Evolutionary conservation across 2,329 filamentous ascomycete species (phyloP), one percentile per base, ranked within the genome.

Genomic region (Grosmannia serpens): DNA sequence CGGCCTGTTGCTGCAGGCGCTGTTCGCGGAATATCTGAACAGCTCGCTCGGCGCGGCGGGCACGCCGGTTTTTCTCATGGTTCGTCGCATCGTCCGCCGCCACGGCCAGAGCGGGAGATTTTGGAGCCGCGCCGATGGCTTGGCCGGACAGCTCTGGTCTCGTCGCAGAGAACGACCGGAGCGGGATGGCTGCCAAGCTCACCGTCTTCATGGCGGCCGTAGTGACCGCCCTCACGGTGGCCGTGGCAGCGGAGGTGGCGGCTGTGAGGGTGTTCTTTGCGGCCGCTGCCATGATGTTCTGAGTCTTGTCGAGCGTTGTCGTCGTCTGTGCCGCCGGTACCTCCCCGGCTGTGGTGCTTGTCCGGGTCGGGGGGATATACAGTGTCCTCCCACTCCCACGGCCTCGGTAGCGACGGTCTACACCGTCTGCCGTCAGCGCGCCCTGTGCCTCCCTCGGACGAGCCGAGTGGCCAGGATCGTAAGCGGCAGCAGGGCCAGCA

Each of bases 1-100:
- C 62, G 15, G 56, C 59, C 17, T 62, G 57, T 44, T 58, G 59
- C 15, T 55, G 53, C 41, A 61, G 58, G 10, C 58, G 53, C 52
- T 62, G 61, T 27, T 64, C 62, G 15, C 59, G 59, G 50, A 60
- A 64, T 26, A 62, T 60, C 35, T 59, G 22, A 22, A 55, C 56
- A 17, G 62, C 62, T 13, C 62, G 61, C 50, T 64, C 58, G 27
- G 61, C 61, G 7, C 62, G 61, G 10, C 62, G 62, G 13, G 60
- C 59, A 10, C 62, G 61, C 6, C 62, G 60, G 26, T 5, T 57
- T 24, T 61, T 47, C 4, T 59, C 61, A 29, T 38, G 31, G 20
- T 20, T 58, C 4, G 3, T 17, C 15, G n/a, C 24, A 17, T 38
- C 44, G 24, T n/a, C n/a, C n/a, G 47, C 24, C 26, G 55, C 10